A percentile compares a stretch with the other conserved stretches of the same genome.
Evolutionary conservation across 345 rosid genomes (phyloP).

Genomic region (Dipteronia dyeriana): DNA sequence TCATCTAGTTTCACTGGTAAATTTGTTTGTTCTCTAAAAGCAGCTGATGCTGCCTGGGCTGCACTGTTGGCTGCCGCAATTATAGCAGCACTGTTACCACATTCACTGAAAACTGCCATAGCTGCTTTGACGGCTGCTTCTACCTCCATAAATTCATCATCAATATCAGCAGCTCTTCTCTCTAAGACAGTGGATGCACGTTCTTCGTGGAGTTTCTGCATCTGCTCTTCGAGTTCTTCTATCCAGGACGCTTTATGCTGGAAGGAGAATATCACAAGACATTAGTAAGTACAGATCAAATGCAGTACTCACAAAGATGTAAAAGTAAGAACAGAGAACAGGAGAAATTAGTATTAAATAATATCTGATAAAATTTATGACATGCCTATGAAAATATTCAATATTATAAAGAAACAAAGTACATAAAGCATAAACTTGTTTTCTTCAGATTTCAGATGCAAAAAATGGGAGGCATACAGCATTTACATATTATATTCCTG

Average conservation of each 20-base stretch:
- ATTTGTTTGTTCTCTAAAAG: constrained; percentile 58
- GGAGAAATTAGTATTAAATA: neutral
- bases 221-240: constrained; percentile 86
- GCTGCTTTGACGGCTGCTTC: constrained; percentile 93
- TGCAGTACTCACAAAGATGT: neutral
- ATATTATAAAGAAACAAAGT: neutral
- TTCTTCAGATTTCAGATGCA: neutral
- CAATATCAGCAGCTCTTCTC: constrained; percentile 81
- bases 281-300: constrained; percentile 12
- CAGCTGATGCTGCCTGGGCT: constrained; percentile 71
- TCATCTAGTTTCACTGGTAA: constrained; percentile 84
- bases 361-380: neutral
- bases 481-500: neutral
- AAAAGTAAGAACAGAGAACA: neutral
- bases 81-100: constrained; percentile 56
- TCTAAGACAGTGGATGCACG: constrained; percentile 70
- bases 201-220: constrained; percentile 77
- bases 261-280: constrained; percentile 14
- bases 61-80: constrained; percentile 71
- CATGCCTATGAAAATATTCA: neutral
- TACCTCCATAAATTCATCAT: constrained; percentile 82
- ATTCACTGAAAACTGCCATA: constrained; percentile 54
- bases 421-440: neutral
- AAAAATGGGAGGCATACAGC: neutral
- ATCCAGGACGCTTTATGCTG: constrained; percentile 87